Evolutionary conservation across 148 eudicot genomes (phyloP), one percentile per base, ranked within the genome.

Genomic region (Vaccinium macrocarpon): DNA sequence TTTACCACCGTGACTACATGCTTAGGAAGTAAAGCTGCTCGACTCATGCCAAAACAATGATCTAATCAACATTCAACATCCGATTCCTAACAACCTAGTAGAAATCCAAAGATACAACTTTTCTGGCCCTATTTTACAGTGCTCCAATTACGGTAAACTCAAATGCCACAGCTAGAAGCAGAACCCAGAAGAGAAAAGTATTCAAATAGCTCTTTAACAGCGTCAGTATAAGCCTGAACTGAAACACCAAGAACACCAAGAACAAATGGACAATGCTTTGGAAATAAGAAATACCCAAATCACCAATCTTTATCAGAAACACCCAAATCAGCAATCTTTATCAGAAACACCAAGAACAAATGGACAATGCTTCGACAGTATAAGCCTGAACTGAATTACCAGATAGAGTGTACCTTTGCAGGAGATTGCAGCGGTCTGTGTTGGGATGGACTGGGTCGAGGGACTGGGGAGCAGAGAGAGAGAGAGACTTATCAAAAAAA

Each of bases 1-100:
- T 90, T 96, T 51, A 96, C 87, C 25, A 96, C 97, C 8, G 98
- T 92, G 18, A 92, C 91, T 86, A 96, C 98, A 92, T 96, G 99
- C 86, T 93, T 96, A 19, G 99, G 93, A 76, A 96, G 92, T 50
- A 96, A 74, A 82, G 90, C 85, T 53, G 89, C 85, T 53, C 87
- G 80, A 89, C 87, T 88, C 99, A 96, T 96, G 79, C 78, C 91
- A 86, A 61, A 51, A 84, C 79, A 74, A 38, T 38, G 23, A 72
- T 64, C 56, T 77, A 84, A 84, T 32, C 25, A 23, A 48, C 6
- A 11, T 68, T 27, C 73, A 68, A 13, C 18, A 27, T 25, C 35
- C 75, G 46, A 27, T 59, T 51, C 82, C 85, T 80, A 75, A 79
- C 74, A 84, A 72, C 70, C 79, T 18, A 82, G 42, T 70, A 52